Evolutionary conservation across 805 yeast genomes (phyloP).

Genomic region (Ogataea wickerhamii): DNA sequence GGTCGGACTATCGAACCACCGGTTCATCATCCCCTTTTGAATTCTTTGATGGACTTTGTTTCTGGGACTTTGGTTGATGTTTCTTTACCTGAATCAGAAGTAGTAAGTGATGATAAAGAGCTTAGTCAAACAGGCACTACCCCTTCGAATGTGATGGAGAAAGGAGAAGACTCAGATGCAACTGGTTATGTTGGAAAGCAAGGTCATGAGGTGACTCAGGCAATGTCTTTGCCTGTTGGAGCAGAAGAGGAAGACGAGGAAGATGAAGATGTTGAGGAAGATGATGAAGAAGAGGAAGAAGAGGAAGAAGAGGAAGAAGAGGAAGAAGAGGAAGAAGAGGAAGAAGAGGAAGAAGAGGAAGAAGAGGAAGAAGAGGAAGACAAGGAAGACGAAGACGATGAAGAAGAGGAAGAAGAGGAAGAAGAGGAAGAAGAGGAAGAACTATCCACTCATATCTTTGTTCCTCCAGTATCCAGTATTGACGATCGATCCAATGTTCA

Average conservation of each 20-base stretch:
- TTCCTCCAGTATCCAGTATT: too few species aligned
- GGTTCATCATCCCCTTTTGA: slow-evolving; percentile 1
- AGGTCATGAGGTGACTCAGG: too few species aligned
- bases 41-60: slow-evolving; percentile 6
- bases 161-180: too few species aligned
- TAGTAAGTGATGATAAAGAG: background rate
- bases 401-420: slow-evolving; percentile 3
- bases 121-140: too few species aligned
- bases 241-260: too few species aligned
- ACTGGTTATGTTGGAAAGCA: too few species aligned
- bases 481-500: too few species aligned
- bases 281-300: background rate
- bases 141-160: too few species aligned
- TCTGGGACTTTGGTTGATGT: slow-evolving; percentile 9
- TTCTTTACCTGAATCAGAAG: slow-evolving; percentile 3
- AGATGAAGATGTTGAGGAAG: background rate
- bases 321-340: slow-evolving; percentile 3
- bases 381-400: background rate
- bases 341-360: slow-evolving; percentile 1
- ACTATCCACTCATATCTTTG: too few species aligned
- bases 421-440: background rate
- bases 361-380: slow-evolving; percentile 4
- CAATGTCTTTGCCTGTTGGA: too few species aligned
- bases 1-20: too few species aligned
- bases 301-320: slow-evolving; percentile 5